Evolutionary conservation across 2,329 filamentous ascomycete species (phyloP), one percentile per base, ranked within the genome.

Genomic region (Colletotrichum tropicicola): DNA sequence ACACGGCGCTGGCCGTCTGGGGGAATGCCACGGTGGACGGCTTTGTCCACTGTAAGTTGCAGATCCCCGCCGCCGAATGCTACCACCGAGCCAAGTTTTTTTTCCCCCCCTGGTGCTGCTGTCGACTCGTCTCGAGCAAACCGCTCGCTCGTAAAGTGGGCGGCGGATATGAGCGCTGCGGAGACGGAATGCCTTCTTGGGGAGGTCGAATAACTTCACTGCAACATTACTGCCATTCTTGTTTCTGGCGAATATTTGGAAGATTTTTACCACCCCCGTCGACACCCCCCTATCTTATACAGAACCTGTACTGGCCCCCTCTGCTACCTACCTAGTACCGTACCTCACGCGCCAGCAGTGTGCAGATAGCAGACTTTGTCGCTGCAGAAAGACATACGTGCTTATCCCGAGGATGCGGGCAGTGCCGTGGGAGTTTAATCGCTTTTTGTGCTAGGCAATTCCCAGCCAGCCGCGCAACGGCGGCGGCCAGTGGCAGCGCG

Each of bases 1-100:
- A 45, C 47, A 52, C 47, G 59, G 59, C 54, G 59, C 47, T 63
- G 59, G 45, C 59, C 59, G 59, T 47, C 53, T 59, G 53, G 53
- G 59, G 59, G 44, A 48, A 35, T 47, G 32, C 19, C 44, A 48
- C 52, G 47, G 9, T 23, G 43, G 58, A 48, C 49, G 49, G 32
- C 17, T 30, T 28, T 49, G 17, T 23, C 39, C 45, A 37, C 23
- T 25, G 23, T 49, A n/a, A 28, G 44, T 44, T 28, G 53, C 44
- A 57, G 53, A 59, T 63, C 54, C 32, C 54, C 59, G 53, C 12
- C 35, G 53, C 53, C 37, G 48, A 60, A 43, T 54, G 35, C 15
- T 19, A 55, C 41, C 25, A 41, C 35, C 25, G 21, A 47, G 23
- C 39, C 57, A 55, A 28, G 49, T 45, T 65, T 65, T 61, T 15